Evolutionary conservation across 768 basidiomycete genomes (phyloP).

Genomic region (Leccinum uliginosum): DNA sequence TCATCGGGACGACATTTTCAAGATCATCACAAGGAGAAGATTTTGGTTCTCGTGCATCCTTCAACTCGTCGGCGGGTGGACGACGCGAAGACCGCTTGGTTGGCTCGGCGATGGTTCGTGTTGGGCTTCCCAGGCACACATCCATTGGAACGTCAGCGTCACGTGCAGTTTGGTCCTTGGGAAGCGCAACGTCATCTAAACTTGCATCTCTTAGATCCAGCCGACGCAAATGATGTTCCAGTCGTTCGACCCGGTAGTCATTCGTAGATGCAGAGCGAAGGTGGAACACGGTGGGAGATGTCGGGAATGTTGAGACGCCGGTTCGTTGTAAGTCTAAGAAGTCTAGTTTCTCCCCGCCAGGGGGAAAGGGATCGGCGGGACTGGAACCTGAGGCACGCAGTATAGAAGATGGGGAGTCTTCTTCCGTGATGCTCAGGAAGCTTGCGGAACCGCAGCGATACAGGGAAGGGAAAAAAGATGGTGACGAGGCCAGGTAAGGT

Average conservation of each 20-base stretch:
- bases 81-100: background rate
- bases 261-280: conserved; percentile 16
- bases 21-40: background rate
- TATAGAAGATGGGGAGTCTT: conserved; percentile 11
- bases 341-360: background rate
- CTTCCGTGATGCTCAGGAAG: conserved; percentile 8
- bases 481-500: background rate
- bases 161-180: background rate
- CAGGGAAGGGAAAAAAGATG: background rate
- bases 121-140: background rate
- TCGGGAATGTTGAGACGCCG: conserved; percentile 4
- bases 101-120: background rate
- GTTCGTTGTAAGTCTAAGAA: background rate
- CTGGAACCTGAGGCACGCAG: conserved; percentile 8
- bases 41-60: background rate
- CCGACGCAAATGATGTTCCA: conserved; percentile 19
- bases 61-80: background rate
- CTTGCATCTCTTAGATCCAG: conserved; percentile 16
- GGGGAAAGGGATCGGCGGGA: background rate
- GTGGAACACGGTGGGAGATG: conserved; percentile 18
- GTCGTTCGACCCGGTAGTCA: conserved; percentile 18
- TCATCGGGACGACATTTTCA: conserved; percentile 15
- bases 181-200: background rate
- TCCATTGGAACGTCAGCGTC: conserved; percentile 6
- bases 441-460: conserved; percentile 4